Evolutionary conservation across 768 basidiomycete genomes (phyloP).

Genomic region (Strobilomyces echinocephalus): DNA sequence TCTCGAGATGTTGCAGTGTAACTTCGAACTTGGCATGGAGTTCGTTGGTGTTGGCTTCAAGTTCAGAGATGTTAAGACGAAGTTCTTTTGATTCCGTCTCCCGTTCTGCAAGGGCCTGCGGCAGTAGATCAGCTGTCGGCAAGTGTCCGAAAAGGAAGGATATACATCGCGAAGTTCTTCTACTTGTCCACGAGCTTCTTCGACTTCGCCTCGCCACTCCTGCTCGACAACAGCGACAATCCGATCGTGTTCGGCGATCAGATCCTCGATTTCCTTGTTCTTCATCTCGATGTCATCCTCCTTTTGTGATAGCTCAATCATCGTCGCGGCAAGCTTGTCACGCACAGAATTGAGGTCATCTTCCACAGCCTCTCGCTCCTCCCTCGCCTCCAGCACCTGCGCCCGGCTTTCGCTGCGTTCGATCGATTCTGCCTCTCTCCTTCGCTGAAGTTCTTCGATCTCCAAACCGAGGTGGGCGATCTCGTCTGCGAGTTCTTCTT

Average conservation of each 20-base stretch:
- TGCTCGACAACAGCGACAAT: slow-evolving; percentile 72
- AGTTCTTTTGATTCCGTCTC: slow-evolving; percentile 76
- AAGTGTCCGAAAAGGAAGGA: slow-evolving; percentile 1
- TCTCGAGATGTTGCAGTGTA: slow-evolving; percentile 70
- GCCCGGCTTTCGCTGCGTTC: slow-evolving; percentile 74
- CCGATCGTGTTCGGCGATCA: slow-evolving; percentile 67
- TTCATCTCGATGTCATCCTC: slow-evolving; percentile 84
- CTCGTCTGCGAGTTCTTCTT: slow-evolving; percentile 64
- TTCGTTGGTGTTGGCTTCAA: slow-evolving; percentile 67
- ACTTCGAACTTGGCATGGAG: slow-evolving; percentile 71
- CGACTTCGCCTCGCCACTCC: slow-evolving; percentile 86
- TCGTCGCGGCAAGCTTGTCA: slow-evolving; percentile 73
- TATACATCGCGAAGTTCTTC: slow-evolving; percentile 75
- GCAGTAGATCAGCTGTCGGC: not conserved
- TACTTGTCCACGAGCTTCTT: slow-evolving; percentile 71
- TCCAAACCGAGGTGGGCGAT: slow-evolving; percentile 59
- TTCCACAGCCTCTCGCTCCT: slow-evolving; percentile 75
- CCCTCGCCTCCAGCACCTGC: slow-evolving; percentile 63
- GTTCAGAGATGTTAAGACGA: slow-evolving; percentile 66
- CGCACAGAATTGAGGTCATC: slow-evolving; percentile 67
- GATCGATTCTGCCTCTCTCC: slow-evolving; percentile 55
- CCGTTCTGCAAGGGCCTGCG: slow-evolving; percentile 68
- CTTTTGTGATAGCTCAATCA: slow-evolving; percentile 80
- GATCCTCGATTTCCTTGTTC: slow-evolving; percentile 70
- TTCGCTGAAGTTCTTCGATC: slow-evolving; percentile 60